Conservation (phyloP, 2,329 filamentous ascomycete genomes). For the Pseudocercospora macadamiae region DNA sequence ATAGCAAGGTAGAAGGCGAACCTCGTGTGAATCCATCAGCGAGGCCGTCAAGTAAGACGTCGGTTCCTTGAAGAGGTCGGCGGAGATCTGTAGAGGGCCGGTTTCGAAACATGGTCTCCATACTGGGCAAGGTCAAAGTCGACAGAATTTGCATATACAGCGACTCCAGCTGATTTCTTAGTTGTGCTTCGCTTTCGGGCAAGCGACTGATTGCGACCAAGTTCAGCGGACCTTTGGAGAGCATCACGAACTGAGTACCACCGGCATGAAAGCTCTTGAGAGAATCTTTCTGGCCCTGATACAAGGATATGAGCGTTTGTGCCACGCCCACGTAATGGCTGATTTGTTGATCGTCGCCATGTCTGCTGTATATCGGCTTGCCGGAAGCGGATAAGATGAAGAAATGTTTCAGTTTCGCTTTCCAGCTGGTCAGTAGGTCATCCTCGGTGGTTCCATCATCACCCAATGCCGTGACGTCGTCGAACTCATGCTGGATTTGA, state of each 20-base stretch:
- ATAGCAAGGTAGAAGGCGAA: slow-evolving; percentile 84
- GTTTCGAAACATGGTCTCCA: slow-evolving; percentile 84
- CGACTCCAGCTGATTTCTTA: slow-evolving; percentile 85
- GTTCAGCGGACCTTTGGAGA: slow-evolving; percentile 84
- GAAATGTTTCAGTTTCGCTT: slow-evolving; percentile 93
- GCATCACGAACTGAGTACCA: slow-evolving; percentile 79
- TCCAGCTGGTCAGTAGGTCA: slow-evolving; percentile 72
- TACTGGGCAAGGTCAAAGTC: slow-evolving; percentile 83
- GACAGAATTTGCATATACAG: slow-evolving; percentile 98
- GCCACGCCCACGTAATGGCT: slow-evolving; percentile 94
- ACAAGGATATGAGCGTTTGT: slow-evolving; percentile 97
- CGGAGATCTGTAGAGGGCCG: slow-evolving; percentile 93
- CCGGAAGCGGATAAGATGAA: slow-evolving; percentile 94
- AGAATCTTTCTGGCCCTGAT: slow-evolving; percentile 76
- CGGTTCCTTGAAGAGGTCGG: slow-evolving; percentile 86
- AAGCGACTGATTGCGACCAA: slow-evolving; percentile 91
- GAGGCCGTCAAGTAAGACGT: slow-evolving; percentile 84
- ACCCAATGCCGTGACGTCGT: slow-evolving; percentile 66
- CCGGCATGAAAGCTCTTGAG: slow-evolving; percentile 87
- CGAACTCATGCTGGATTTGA: slow-evolving; percentile 77
- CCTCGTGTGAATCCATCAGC: slow-evolving; percentile 94
- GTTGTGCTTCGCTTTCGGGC: slow-evolving; percentile 86
- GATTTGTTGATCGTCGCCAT: slow-evolving; percentile 86
- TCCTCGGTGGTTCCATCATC: slow-evolving; percentile 59
- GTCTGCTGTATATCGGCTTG: slow-evolving; percentile 95